Evolutionary conservation across 2,329 filamentous ascomycete genomes (phyloP), one percentile per base, ranked within the genome.

Genomic region (Calonectria multiphialidica): DNA sequence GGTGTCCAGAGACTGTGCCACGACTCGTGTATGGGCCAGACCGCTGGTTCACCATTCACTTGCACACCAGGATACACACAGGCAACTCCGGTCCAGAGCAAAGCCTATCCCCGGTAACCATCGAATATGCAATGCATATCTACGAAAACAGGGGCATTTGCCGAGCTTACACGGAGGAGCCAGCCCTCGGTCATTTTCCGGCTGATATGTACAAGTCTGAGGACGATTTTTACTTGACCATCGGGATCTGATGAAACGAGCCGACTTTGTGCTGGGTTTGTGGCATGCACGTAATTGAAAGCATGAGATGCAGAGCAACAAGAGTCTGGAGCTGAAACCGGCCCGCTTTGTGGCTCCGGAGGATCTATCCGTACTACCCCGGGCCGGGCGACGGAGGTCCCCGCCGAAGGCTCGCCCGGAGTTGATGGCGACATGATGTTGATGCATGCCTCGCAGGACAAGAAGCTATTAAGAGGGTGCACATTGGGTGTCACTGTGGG

Each of bases 361-460:
- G 44, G 35, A 30, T 50, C 40, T 18, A 55, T 44, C 30, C 45
- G 55, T 44, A n/a, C 25, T 30, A 42, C 61, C 33, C 69, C 69
- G 69, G 64, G 37, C 64, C 69, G 69, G 69, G 57, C 35, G 23
- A 68, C 42, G 69, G 69, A 71, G 55, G 30, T 59, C 64, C n/a
- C 69, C 57, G 64, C 57, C 40, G 33, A 35, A 25, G 23, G 45
- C 40, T 57, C 3, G 30, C 53, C 45, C 12, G 53, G n/a, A 57
- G 35, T 23, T 25, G 35, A 40, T 47, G 44, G 53, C 13, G 2
- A 18, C 21, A 37, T 12, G 37, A 59, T 18, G 25, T 42, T 40
- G 53, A 21, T 59, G 53, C n/a, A 33, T 35, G 16, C 23, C n/a
- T 57, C 16, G n/a, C 12, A 37, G 7, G 21, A 30, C 33, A 23